Evolutionary conservation across 75 land plant species (phyloP), one percentile per base, ranked within the genome.

Genomic region (Sequoia sempervirens): DNA sequence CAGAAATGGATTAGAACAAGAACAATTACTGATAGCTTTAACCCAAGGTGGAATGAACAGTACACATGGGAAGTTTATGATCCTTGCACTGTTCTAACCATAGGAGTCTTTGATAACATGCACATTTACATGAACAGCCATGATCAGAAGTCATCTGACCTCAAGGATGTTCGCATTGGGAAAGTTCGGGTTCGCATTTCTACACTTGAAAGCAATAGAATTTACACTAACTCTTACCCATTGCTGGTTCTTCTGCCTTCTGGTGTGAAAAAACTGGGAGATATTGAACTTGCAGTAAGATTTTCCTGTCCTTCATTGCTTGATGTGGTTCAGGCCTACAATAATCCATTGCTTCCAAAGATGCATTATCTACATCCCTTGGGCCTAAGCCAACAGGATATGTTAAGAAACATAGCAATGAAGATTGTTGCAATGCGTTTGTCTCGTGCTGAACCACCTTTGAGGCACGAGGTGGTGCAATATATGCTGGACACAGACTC

Each of bases 261-360:
- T 74, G 98, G 98, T 15, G 91, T 94, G 28, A 96, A 93, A 91
- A 96, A 96, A 84, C 91, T 96, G 96, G 98, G 98, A 18, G 96
- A 94, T 85, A 88, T 96, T 23, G 95, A 96, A 89, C 32, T 94
- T 23, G 96, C 96, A 34, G 91, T 96, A 0, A 84, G 95, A 47
- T 94, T 96, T 86, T 88, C 89, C 4, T 90, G 91, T 56, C 84
- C 91, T 14, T 87, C 88, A 4, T 4, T 91, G 68, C 80, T 93
- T 26, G 94, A 96, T 61, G 88, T 90, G 4, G 87, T 90, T 84
- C 85, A 83, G 1, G 66, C 87, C 0, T 96, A 96, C 74, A 84
- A 90, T 8, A 89, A 88, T 86, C 96, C 98, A 5, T 58, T 90
- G 83, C 88, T 93, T 32, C 96, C 96, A 23, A 79, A 92, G 58